These are phyloP conservation scores for Termitomyces sp. DNA, from an alignment of 768 basidiomycete genomes.

Conservation along the genomic window DNA sequence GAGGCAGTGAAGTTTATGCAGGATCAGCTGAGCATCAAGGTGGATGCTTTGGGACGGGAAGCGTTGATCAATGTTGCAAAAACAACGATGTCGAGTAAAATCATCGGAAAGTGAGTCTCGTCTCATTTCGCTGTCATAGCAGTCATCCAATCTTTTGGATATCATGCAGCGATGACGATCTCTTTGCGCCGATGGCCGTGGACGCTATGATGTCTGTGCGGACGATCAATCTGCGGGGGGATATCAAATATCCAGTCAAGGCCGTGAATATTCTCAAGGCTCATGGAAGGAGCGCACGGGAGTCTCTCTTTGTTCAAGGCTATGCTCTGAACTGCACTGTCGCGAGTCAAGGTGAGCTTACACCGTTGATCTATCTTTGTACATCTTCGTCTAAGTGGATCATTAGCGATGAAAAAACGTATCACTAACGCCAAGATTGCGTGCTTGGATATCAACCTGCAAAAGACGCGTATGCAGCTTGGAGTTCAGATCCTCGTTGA, in stretches of 20 bases:
- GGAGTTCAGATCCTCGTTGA: slow-evolving; percentile 97
- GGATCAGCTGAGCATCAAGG: slow-evolving; percentile 93
- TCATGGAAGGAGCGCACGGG: slow-evolving; percentile 91
- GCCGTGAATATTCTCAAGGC: slow-evolving; percentile 98
- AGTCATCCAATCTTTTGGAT: background rate
- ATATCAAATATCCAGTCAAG: slow-evolving; percentile 98
- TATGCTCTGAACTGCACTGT: slow-evolving; percentile 99
- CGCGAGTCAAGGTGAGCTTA: slow-evolving; percentile 86
- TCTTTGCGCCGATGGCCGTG: slow-evolving; percentile 98
- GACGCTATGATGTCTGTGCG: slow-evolving; percentile 98
- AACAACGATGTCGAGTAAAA: slow-evolving; percentile 98
- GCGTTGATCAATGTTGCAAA: slow-evolving; percentile 94
- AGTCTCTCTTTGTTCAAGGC: slow-evolving; percentile 91
- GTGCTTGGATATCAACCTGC: slow-evolving; percentile 96
- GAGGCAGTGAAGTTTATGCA: slow-evolving; percentile 98
- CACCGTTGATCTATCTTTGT: background rate
- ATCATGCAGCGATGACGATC: slow-evolving; percentile 78
- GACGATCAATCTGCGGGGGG: slow-evolving; percentile 89
- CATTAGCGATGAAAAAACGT: slow-evolving; percentile 92
- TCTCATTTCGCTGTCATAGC: background rate
- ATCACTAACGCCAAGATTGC: slow-evolving; percentile 94
- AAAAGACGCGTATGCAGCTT: slow-evolving; percentile 95
- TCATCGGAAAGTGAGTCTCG: slow-evolving; percentile 83
- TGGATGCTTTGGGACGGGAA: slow-evolving; percentile 87
- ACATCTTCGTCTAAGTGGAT: slow-evolving; percentile 1